These are phyloP conservation scores for Cardamine occulta DNA, from an alignment of 345 rosid species.

Conservation along the genomic window DNA sequence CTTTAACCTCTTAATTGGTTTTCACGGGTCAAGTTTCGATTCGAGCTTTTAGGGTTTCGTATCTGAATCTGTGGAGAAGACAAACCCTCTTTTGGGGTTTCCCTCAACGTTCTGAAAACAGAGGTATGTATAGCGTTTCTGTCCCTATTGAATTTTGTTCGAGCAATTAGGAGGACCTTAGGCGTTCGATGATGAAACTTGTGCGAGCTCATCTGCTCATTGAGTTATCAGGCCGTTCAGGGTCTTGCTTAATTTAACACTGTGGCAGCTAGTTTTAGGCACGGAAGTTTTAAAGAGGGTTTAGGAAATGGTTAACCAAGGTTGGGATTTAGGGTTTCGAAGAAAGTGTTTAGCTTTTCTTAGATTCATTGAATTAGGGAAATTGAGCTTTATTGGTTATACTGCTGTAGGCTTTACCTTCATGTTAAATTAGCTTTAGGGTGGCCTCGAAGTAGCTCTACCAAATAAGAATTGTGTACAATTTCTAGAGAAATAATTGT, in stretches of 20 bases:
- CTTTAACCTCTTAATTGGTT: slow-evolving; percentile 25
- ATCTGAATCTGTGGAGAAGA: slow-evolving; percentile 29
- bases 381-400: not conserved
- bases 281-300: slow-evolving; percentile 14
- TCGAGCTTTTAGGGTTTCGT: slow-evolving; percentile 42
- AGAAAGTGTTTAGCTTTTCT: slow-evolving; percentile 11
- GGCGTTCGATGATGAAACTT: slow-evolving; percentile 12
- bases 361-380: slow-evolving; percentile 2
- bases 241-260: not conserved
- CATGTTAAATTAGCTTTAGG: not conserved
- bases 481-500: not conserved
- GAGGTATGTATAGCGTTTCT: slow-evolving; percentile 23
- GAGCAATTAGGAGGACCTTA: slow-evolving; percentile 5
- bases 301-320: slow-evolving; percentile 23
- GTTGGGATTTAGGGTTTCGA: slow-evolving; percentile 38
- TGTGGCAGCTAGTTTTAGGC: slow-evolving; percentile 10
- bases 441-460: not conserved
- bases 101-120: not conserved
- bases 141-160: slow-evolving; percentile 1
- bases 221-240: not conserved
- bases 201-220: slow-evolving; percentile 11
- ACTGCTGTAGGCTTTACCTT: not conserved
- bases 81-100: not conserved
- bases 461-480: not conserved
- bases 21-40: slow-evolving; percentile 31